Conservation (phyloP, 176 grass and related monocot species). For the Thinopyrum elongatum region DNA sequence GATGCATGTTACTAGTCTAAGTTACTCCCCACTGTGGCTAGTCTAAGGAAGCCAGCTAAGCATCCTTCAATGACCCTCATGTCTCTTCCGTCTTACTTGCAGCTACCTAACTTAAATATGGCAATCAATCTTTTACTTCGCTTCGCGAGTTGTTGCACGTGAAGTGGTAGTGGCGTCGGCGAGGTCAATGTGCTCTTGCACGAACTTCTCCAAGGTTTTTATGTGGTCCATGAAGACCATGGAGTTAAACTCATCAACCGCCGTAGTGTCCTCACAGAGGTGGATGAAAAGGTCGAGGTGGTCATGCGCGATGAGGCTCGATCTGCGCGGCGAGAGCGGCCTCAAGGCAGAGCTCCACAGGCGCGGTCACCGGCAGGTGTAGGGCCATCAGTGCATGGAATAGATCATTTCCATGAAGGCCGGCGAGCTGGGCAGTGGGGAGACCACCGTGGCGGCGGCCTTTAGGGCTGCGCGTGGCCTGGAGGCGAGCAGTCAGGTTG, state of each 20-base stretch:
- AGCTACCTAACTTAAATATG: not conserved
- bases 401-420: too few species aligned
- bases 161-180: not conserved
- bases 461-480: too few species aligned
- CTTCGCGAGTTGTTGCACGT: not conserved
- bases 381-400: too few species aligned
- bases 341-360: too few species aligned
- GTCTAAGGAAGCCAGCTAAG: not conserved
- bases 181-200: not conserved
- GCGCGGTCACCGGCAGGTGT: too few species aligned
- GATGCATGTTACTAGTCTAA: too few species aligned
- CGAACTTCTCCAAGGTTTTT: not conserved
- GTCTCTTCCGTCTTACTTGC: too few species aligned
- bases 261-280: not conserved
- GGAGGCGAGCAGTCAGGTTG: not conserved
- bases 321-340: not conserved
- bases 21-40: too few species aligned
- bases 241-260: fast-evolving
- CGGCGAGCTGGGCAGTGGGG: too few species aligned
- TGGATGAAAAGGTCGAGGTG: not conserved
- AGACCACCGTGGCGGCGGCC: too few species aligned
- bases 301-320: not conserved
- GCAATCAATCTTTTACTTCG: not conserved
- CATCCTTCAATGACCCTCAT: not conserved
- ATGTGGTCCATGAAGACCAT: not conserved